Conservation (phyloP, 208 protist genomes). For the Lotmaria passim region DNA sequence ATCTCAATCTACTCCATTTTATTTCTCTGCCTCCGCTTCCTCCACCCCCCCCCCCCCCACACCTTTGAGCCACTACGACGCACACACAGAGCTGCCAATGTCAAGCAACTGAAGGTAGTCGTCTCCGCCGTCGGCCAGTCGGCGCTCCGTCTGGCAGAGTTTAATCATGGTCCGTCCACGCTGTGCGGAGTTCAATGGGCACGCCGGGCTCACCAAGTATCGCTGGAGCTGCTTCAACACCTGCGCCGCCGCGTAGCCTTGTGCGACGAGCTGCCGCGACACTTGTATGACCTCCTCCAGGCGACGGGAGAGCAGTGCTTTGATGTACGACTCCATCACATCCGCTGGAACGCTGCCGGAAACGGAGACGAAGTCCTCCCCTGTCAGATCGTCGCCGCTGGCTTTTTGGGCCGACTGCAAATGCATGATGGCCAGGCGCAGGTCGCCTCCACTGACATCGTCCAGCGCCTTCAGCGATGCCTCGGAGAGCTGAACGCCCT, state of each 20-base stretch:
- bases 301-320: slow-evolving; percentile 56
- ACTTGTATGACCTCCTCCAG: slow-evolving; percentile 60
- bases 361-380: slow-evolving; percentile 86
- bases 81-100: slow-evolving; percentile 60
- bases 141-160: slow-evolving; percentile 81
- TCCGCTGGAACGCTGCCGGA: slow-evolving; percentile 83
- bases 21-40: no score
- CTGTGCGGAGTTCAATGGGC: slow-evolving; percentile 68
- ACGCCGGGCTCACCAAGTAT: slow-evolving; percentile 61
- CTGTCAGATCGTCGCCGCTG: slow-evolving; percentile 67
- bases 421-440: slow-evolving; percentile 97
- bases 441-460: slow-evolving; percentile 93
- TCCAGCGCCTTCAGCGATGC: slow-evolving; percentile 82
- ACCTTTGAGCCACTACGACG: no score
- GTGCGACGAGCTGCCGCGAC: slow-evolving; percentile 60
- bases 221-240: slow-evolving; percentile 81
- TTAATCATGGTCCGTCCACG: slow-evolving; percentile 67
- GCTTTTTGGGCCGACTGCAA: slow-evolving; percentile 94
- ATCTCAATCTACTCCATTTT: no score
- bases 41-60: no score
- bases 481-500: slow-evolving; percentile 81
- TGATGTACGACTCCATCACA: slow-evolving; percentile 58
- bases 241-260: slow-evolving; percentile 80
- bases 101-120: slow-evolving; percentile 90
- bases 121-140: slow-evolving; percentile 79